Evolutionary conservation across 768 basidiomycete species (phyloP), one percentile per base, ranked within the genome.

Genomic region (Lactifluus subvellereus): DNA sequence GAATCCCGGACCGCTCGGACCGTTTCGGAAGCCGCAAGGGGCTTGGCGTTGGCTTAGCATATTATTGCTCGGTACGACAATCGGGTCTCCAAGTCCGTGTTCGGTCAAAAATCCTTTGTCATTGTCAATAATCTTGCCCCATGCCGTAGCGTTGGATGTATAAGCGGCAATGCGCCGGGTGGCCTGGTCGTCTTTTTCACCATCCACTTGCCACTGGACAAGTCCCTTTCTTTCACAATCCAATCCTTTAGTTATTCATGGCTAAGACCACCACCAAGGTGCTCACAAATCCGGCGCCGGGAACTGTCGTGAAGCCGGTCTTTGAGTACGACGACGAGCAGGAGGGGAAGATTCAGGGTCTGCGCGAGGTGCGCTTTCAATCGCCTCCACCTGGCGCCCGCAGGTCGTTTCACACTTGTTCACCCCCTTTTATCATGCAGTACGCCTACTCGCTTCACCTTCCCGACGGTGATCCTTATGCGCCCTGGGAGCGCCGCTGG

Each of bases 401-500:
- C 47, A 0, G 5, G 47, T 57, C 38, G 27, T 33, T 32, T 38
- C 37, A 47, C 32, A 14, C 33, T 13, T 35, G 27, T 16, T 5
- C 22, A 1, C 3, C 37, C 33, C 38, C 38, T 16, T 49, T 30
- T 20, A 50, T 33, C n/a, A 52, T 33, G 47, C 66, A 94, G 91
- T 89, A 89, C 68, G 84, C 89, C 33, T 68, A 82, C 27, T 77
- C 82, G n/a, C 75, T 89, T 45, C 70, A 81, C 5, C 78, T 94
- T 4, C 87, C 90, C 3, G 67, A 78, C 42, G 78, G 80, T 13
- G 89, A 95, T 70, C 74, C 86, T 7, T 94, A 94, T 69, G 71
- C 84, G 62, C 76, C 79, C 54, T 92, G 89, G 89, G 92, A 95
- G 73, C 72, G 77, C 20, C 81, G 86, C 62, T 95, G 91, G 87